A percentile compares a stretch with the other conserved stretches of the same genome.
Evolutionary conservation across 2,329 filamentous ascomycete species (phyloP).

Genomic region (Colletotrichum gloeosporioides): DNA sequence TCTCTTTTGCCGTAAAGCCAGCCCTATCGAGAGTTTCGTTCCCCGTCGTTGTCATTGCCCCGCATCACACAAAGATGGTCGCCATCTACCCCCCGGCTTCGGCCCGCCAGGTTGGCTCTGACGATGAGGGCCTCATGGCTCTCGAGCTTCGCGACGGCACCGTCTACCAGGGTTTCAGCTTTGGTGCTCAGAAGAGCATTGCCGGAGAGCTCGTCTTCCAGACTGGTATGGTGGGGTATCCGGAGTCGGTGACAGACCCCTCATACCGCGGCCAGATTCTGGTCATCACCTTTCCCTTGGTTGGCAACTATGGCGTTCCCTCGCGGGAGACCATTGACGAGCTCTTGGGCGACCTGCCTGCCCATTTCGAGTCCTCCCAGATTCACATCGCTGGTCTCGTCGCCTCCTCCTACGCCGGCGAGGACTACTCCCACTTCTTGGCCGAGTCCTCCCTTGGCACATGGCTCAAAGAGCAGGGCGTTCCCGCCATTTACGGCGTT

Average conservation of each 20-base stretch:
- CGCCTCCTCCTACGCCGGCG: constrained; percentile 88
- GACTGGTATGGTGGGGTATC: constrained; percentile 99
- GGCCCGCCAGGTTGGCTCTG: constrained; percentile 58
- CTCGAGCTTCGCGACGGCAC: constrained; percentile 94
- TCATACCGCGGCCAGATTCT: constrained; percentile 93
- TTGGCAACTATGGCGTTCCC: constrained; percentile 97
- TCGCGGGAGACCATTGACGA: constrained; percentile 84
- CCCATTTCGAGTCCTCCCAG: constrained; percentile 89
- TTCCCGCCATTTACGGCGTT: constrained; percentile 93
- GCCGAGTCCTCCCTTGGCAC: constrained; percentile 87
- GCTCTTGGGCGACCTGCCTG: constrained; percentile 83
- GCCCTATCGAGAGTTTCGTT: constrained; percentile 10
- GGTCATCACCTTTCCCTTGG: constrained; percentile 93
- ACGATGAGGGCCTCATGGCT: constrained; percentile 72
- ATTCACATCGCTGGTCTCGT: constrained; percentile 95
- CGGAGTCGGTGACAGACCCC: constrained; percentile 88
- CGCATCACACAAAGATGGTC: constrained; percentile 33
- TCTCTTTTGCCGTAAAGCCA: background rate
- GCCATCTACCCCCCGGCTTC: constrained; percentile 60
- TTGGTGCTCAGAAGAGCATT: constrained; percentile 92
- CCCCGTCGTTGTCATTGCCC: constrained; percentile 10
- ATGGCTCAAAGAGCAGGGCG: constrained; percentile 95
- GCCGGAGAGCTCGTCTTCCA: constrained; percentile 98
- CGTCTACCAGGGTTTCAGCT: constrained; percentile 93
- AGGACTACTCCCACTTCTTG: constrained; percentile 94